phyloP scores from a whole-genome alignment of 208 protist species.

The Leishmania mexicana region DNA sequence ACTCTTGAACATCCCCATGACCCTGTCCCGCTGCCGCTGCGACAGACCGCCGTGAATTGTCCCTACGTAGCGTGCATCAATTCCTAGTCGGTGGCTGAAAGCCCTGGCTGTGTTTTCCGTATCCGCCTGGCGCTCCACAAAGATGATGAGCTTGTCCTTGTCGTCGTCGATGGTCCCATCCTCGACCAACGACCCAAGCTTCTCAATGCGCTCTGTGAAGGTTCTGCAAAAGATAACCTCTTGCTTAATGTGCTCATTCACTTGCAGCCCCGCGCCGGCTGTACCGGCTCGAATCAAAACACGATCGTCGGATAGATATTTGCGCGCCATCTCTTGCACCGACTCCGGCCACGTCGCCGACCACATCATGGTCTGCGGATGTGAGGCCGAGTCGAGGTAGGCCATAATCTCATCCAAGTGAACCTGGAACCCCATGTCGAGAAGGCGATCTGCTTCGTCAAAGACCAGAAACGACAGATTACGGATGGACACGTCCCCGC shows the following conservation, averaged over 20 bases:
- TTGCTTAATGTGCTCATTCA: constrained; percentile 89
- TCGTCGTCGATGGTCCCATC: constrained; percentile 86
- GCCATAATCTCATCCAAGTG: constrained; percentile 96
- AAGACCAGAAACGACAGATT: constrained; percentile 97
- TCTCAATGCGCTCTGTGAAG: constrained; percentile 66
- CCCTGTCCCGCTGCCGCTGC: constrained; percentile 89
- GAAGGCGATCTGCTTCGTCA: constrained; percentile 99
- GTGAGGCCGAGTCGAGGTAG: constrained; percentile 48
- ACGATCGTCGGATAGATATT: constrained; percentile 85
- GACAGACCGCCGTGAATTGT: constrained; percentile 95
- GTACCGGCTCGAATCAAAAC: constrained; percentile 89
- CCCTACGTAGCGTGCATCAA: constrained; percentile 71
- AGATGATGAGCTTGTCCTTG: constrained; percentile 89
- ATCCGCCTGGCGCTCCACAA: constrained; percentile 92
- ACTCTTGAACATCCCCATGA: constrained; percentile 91
- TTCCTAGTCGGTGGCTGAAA: constrained; percentile 70
- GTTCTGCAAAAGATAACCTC: constrained; percentile 62
- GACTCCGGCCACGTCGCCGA: constrained; percentile 94
- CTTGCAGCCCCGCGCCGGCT: constrained; percentile 76
- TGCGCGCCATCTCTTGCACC: constrained; percentile 78
- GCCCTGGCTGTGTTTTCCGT: constrained; percentile 69
- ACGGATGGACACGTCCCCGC: constrained; percentile 86
- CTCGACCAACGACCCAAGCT: constrained; percentile 73
- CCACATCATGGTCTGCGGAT: constrained; percentile 97
- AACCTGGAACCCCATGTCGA: constrained; percentile 95